Conservation (phyloP, 306 rosid genomes). For the Rosa rugosa region DNA sequence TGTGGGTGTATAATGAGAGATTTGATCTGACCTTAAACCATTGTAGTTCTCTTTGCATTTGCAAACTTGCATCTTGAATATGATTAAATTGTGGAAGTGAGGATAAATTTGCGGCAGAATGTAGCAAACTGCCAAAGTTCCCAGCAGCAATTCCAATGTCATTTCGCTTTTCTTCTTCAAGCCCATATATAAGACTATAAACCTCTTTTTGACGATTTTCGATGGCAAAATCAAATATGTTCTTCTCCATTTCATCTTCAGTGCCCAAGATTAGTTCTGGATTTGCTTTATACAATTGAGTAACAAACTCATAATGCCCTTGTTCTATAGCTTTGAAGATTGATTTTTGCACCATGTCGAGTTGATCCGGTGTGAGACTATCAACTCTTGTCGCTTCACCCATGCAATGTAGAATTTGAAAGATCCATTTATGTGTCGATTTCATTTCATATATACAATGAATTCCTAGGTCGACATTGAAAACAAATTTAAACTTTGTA, state of each 20-base stretch:
- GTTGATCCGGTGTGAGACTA: too few species aligned
- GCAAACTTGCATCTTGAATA: background rate
- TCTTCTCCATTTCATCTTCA: background rate
- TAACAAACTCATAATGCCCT: background rate
- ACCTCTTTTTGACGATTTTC: background rate
- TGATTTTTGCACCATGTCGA: background rate
- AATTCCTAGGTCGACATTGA: too few species aligned
- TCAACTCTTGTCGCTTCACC: too few species aligned
- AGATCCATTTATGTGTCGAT: too few species aligned
- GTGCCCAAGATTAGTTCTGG: background rate
- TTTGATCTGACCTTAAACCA: too few species aligned
- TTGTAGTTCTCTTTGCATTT: background rate
- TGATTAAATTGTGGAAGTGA: background rate
- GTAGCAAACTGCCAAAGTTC: background rate
- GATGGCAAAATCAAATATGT: background rate
- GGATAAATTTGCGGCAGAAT: background rate
- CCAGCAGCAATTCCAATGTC: background rate
- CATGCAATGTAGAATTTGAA: too few species aligned
- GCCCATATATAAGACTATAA: background rate
- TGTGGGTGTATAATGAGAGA: too few species aligned
- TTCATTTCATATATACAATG: too few species aligned
- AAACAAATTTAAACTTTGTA: background rate
- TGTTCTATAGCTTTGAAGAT: background rate
- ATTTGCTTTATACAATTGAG: too few species aligned
- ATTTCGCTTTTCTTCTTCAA: background rate